These are phyloP conservation scores for Syzygium aromaticum DNA, from an alignment of 345 rosid genomes.

Conservation along the genomic window DNA sequence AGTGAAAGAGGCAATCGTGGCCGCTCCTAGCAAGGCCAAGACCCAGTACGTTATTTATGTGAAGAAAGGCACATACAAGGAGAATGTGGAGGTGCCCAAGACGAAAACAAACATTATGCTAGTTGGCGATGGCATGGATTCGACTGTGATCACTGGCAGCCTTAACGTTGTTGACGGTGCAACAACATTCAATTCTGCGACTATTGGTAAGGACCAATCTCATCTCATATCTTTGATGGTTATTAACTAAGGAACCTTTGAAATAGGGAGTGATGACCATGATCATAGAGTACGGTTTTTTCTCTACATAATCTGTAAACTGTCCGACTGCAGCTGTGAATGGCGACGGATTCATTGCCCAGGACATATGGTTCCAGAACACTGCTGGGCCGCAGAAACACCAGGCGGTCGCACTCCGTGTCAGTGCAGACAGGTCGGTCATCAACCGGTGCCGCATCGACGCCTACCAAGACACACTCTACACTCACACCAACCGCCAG, in stretches of 20 bases:
- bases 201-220: constrained; percentile 45
- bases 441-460: constrained; percentile 65
- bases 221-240: not conserved
- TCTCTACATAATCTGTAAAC: not conserved
- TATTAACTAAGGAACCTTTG: not conserved
- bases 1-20: constrained; percentile 53
- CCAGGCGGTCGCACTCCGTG: constrained; percentile 89
- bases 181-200: constrained; percentile 72
- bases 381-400: constrained; percentile 76
- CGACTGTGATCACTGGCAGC: constrained; percentile 56
- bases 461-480: constrained; percentile 82
- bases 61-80: constrained; percentile 69
- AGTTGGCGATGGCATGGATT: constrained; percentile 67
- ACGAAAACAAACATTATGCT: constrained; percentile 67
- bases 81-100: constrained; percentile 60
- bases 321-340: constrained; percentile 32
- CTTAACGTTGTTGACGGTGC: constrained; percentile 49
- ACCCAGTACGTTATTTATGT: constrained; percentile 58
- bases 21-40: constrained; percentile 50
- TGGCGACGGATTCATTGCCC: constrained; percentile 87
- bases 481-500: constrained; percentile 66
- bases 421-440: constrained; percentile 70
- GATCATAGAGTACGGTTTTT: not conserved
- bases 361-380: constrained; percentile 76
- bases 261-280: not conserved